A percentile compares a stretch with the other conserved stretches of the same genome.
phyloP scores from a whole-genome alignment of 73 alveolate species.

The Durusdinium trenchii region DNA sequence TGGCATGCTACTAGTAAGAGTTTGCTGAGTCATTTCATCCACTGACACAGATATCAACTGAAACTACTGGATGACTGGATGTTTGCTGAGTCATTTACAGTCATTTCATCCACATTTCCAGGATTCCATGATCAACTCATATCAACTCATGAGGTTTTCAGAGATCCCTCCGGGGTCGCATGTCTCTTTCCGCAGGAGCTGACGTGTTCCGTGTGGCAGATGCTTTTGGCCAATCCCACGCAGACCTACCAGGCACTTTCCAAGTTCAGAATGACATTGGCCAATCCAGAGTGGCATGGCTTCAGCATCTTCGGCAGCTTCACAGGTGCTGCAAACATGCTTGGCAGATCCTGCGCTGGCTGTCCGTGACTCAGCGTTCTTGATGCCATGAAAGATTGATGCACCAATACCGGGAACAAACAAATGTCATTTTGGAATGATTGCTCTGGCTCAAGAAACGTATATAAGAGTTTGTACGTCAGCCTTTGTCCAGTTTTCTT shows the following conservation, averaged over 20 bases:
- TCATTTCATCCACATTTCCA: background rate
- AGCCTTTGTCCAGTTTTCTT: no score
- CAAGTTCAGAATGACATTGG: background rate
- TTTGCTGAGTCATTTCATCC: no score
- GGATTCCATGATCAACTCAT: background rate
- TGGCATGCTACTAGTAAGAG: no score
- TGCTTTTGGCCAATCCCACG: slow-evolving; percentile 64
- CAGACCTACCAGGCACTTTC: slow-evolving; percentile 77
- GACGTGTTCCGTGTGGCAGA: slow-evolving; percentile 76
- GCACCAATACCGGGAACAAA: no score
- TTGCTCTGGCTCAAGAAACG: background rate
- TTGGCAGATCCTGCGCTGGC: slow-evolving; percentile 57
- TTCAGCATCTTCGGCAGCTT: background rate
- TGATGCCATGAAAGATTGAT: no score
- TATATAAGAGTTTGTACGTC: background rate
- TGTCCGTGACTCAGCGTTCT: background rate
- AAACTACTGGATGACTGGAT: no score
- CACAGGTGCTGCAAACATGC: slow-evolving; percentile 87
- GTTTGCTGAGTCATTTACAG: background rate
- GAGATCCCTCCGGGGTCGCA: background rate
- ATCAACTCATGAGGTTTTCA: background rate
- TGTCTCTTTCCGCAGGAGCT: slow-evolving; percentile 50
- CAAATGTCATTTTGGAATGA: background rate
- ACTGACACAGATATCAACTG: no score
- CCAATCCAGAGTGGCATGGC: background rate